Conservation (phyloP, 805 yeast species). For the Jamesozyma piceae region DNA sequence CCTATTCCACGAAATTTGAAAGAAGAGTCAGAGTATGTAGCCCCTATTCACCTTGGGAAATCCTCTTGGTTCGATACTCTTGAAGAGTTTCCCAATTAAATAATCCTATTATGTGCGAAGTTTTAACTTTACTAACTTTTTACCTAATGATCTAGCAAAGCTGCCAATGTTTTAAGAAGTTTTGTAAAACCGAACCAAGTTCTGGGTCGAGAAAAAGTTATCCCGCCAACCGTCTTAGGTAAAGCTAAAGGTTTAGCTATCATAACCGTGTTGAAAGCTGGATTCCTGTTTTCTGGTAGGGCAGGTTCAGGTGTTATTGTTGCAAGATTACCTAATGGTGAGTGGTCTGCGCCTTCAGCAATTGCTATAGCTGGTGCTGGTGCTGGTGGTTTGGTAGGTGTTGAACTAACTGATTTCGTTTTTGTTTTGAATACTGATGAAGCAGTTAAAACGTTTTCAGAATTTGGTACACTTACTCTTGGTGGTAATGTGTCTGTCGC, state of each 20-base stretch:
- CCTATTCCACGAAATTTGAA: slow-evolving; percentile 85
- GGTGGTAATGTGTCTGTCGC: slow-evolving; percentile 95
- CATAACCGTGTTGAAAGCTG: slow-evolving; percentile 93
- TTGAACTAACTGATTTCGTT: slow-evolving; percentile 93
- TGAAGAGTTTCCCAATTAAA: too few relatives aligned
- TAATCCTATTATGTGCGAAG: too few relatives aligned
- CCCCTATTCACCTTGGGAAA: background rate
- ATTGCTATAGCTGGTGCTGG: slow-evolving; percentile 98
- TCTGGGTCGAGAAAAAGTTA: slow-evolving; percentile 77
- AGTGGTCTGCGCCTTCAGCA: slow-evolving; percentile 97
- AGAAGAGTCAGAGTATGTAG: slow-evolving; percentile 71
- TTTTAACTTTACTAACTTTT: slow-evolving; percentile 1
- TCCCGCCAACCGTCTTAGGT: slow-evolving; percentile 78
- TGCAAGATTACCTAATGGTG: slow-evolving; percentile 85
- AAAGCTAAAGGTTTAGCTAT: slow-evolving; percentile 90
- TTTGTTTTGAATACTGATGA: slow-evolving; percentile 79
- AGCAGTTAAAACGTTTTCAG: slow-evolving; percentile 92
- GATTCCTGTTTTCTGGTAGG: slow-evolving; percentile 90
- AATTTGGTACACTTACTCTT: slow-evolving; percentile 83
- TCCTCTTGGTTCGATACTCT: background rate
- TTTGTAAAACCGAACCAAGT: slow-evolving; percentile 92
- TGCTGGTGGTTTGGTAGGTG: slow-evolving; percentile 96
- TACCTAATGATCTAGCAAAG: slow-evolving; percentile 40
- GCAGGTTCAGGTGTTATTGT: slow-evolving; percentile 96
- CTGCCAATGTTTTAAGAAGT: slow-evolving; percentile 81